Evolutionary conservation across 2,329 filamentous ascomycete species (phyloP).

Genomic region (Acrocalymma vagum): DNA sequence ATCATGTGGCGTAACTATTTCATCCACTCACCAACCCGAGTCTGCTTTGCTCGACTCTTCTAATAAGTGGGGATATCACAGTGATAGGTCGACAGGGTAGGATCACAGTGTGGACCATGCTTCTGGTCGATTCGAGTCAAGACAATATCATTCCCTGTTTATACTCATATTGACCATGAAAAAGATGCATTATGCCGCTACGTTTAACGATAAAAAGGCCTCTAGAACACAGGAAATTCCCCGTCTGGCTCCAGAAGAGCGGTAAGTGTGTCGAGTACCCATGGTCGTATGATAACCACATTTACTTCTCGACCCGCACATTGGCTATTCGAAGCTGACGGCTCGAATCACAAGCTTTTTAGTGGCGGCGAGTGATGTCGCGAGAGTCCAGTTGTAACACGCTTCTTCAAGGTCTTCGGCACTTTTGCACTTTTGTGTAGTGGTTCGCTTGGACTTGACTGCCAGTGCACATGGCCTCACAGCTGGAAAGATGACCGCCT

Average conservation of each 20-base stretch:
- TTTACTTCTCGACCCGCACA: conserved; percentile 10
- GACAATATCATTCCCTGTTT: conserved; percentile 9
- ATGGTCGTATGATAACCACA: conserved; percentile 7
- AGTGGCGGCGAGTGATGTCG: conserved; percentile 20
- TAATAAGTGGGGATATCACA: background rate
- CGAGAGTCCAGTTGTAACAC: conserved; percentile 17
- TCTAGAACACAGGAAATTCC: conserved; percentile 2
- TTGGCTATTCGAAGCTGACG: conserved; percentile 12
- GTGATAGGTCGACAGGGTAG: background rate
- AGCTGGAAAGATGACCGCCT: conserved; percentile 21
- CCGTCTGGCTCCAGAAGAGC: conserved; percentile 1
- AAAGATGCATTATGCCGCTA: too few species aligned
- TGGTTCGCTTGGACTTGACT: conserved; percentile 22
- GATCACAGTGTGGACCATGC: conserved; percentile 1
- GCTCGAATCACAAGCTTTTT: conserved; percentile 23
- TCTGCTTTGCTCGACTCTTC: background rate
- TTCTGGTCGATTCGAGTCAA: background rate
- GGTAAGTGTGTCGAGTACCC: conserved; percentile 11
- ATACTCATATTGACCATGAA: too few species aligned
- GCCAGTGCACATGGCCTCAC: conserved; percentile 25
- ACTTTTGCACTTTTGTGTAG: conserved; percentile 3
- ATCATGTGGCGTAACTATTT: conserved; percentile 10
- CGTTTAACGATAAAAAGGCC: too few species aligned
- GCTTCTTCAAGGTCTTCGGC: conserved; percentile 18
- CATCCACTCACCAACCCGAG: background rate